A percentile compares a stretch with the other conserved stretches of the same genome.
Evolutionary conservation across 345 rosid species (phyloP).

Genomic region (Brassica nigra): DNA sequence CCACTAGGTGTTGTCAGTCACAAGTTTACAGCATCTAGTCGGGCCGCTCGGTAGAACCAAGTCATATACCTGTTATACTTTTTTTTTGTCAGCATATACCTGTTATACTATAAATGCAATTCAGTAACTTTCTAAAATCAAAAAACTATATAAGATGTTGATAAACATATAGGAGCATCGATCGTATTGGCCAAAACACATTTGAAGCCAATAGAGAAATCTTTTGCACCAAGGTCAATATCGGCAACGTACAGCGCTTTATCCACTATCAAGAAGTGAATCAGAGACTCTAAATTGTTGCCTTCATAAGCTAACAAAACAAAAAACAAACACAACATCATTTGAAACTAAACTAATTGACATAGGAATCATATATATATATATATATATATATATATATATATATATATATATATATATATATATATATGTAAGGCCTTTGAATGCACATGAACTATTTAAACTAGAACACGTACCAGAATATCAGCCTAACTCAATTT

Average conservation of each 20-base stretch:
- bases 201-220: not conserved
- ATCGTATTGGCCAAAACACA: not conserved
- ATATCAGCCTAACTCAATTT: conserved; percentile 49
- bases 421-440: conserved; percentile 34
- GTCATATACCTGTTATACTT: not conserved
- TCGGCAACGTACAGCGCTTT: conserved; percentile 43
- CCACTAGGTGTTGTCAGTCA: no score
- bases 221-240: not conserved
- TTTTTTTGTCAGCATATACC: no score
- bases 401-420: no score
- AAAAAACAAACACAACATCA: not conserved
- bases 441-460: conserved; percentile 51
- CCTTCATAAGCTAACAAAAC: not conserved
- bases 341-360: not conserved
- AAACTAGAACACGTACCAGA: conserved; percentile 43
- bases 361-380: not conserved
- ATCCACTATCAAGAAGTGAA: conserved; percentile 25
- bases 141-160: no score
- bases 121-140: not conserved
- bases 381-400: no score
- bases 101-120: not conserved
- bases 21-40: not conserved
- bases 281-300: conserved; percentile 42
- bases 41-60: not conserved
- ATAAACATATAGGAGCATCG: not conserved